Base-by-base conservation (phyloP, 352 stramenopile species). In the Phytophthora idaei region DNA sequence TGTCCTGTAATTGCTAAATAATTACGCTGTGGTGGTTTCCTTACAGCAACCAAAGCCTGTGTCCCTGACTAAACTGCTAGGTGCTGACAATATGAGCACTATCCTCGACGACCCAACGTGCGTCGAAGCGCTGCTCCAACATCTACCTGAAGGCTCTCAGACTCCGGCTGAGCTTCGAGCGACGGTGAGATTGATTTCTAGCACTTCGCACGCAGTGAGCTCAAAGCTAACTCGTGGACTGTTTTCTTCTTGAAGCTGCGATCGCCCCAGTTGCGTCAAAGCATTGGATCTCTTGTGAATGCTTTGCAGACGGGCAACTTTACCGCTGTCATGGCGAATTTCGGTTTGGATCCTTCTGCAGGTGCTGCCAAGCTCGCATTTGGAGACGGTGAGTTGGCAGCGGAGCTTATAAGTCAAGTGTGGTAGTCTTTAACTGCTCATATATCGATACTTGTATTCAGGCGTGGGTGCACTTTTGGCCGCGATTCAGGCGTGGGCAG, bases 221-320 rank as follows among this genome's bases (percentile, higher is more conserved):
- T 36, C 25, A 8, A n/a, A 17, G 5, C 28, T 59, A 14, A 42
- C 9, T 51, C n/a, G 42, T 34, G 59, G 4, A 51, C 21, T 66
- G 15, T 59, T 28, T 44, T 14, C 44, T 3, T 46, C 37, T 11
- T 37, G 27, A 60, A 94, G 87, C 48, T 93, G 41, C 78, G 75
- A 37, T 92, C 87, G 4, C 93, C 93, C 4, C 93, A 97, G 67
- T 77, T 98, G 17, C 90, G 90, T 31, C 92, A 97, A 63, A 92
- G 89, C 63, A 82, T 98, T n/a, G 80, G 71, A 27, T 93, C 87
- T 41, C 82, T 98, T 27, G 83, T 88, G 46, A 82, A 67, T 27
- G 92, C 90, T 44, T 68, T 98, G 37, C 85, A 97, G 63, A 93
- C 88, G 0, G 88, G 92, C 53, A 98, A 97, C 61, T 97, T 93